These are phyloP conservation scores for Poronia punctata DNA, from an alignment of 495 filamentous ascomycete genomes.

Conservation along the genomic window DNA sequence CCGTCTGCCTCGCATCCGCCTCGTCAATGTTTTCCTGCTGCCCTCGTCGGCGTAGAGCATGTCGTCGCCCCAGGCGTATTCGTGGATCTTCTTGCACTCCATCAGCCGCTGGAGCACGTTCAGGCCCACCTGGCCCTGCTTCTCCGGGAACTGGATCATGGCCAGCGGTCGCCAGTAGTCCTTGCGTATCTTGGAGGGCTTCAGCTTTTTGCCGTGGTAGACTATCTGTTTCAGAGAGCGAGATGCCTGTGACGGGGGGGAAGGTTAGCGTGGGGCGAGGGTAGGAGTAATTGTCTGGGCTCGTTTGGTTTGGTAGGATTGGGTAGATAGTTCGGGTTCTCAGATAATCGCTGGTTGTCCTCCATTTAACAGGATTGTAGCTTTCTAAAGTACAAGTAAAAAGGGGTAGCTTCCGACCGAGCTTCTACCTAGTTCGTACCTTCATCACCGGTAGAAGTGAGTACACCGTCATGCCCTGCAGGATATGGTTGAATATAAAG, in stretches of 20 bases:
- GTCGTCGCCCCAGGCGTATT: slow-evolving; percentile 51
- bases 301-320: slow-evolving; percentile 1
- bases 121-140: slow-evolving; percentile 52
- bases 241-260: slow-evolving; percentile 47
- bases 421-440: slow-evolving; percentile 37
- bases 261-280: neutral
- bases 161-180: slow-evolving; percentile 87
- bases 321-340: no score
- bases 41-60: slow-evolving; percentile 43
- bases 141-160: slow-evolving; percentile 61
- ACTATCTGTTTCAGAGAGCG: slow-evolving; percentile 66
- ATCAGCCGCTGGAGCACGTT: slow-evolving; percentile 71
- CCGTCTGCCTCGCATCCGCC: slow-evolving; percentile 49
- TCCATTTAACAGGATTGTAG: no score
- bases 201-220: slow-evolving; percentile 86
- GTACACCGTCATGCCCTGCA: slow-evolving; percentile 77
- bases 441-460: slow-evolving; percentile 62
- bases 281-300: slow-evolving; percentile 5
- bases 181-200: slow-evolving; percentile 70
- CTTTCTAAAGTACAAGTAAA: no score
- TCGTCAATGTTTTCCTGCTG: slow-evolving; percentile 34
- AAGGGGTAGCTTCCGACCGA: neutral
- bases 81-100: slow-evolving; percentile 70
- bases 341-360: no score
- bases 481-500: slow-evolving; percentile 74